These are phyloP conservation scores for Yamadazyma akitaensis DNA, from an alignment of 805 yeast genomes.

Conservation along the genomic window DNA sequence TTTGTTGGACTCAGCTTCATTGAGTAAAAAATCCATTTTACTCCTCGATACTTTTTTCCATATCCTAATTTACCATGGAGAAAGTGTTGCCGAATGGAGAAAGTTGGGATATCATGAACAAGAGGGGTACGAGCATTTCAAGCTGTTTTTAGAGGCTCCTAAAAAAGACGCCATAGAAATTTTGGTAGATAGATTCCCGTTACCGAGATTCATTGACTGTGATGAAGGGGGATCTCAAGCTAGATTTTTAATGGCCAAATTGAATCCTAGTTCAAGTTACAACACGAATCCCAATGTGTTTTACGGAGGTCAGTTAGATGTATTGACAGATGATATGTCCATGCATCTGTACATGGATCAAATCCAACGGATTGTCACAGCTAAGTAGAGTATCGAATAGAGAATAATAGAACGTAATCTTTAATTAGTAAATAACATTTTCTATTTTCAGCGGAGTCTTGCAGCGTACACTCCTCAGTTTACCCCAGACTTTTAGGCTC, in stretches of 20 bases:
- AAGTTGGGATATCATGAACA: conserved; percentile 91
- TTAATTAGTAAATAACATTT: no score
- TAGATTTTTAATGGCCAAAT: conserved; percentile 88
- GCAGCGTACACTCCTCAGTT: background rate
- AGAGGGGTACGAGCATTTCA: conserved; percentile 85
- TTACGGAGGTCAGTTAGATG: conserved; percentile 40
- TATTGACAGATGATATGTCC: conserved; percentile 93
- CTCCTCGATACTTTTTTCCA: conserved; percentile 95
- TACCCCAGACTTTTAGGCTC: conserved; percentile 6
- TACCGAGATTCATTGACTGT: conserved; percentile 95
- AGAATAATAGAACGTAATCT: background rate
- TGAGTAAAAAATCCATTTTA: conserved; percentile 82
- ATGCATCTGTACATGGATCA: conserved; percentile 94
- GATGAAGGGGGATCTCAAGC: conserved; percentile 99
- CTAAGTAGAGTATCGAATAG: conserved; percentile 2
- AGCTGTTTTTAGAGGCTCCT: conserved; percentile 82
- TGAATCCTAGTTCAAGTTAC: conserved; percentile 89
- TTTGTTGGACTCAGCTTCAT: conserved; percentile 86
- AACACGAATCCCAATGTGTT: conserved; percentile 25
- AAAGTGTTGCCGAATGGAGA: conserved; percentile 94
- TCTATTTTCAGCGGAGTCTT: background rate
- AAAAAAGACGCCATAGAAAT: conserved; percentile 89
- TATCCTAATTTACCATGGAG: conserved; percentile 92
- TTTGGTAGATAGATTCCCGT: conserved; percentile 90
- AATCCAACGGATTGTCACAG: conserved; percentile 48